Conservation (phyloP, 805 yeast genomes). For the Debaryomyces hansenii region DNA sequence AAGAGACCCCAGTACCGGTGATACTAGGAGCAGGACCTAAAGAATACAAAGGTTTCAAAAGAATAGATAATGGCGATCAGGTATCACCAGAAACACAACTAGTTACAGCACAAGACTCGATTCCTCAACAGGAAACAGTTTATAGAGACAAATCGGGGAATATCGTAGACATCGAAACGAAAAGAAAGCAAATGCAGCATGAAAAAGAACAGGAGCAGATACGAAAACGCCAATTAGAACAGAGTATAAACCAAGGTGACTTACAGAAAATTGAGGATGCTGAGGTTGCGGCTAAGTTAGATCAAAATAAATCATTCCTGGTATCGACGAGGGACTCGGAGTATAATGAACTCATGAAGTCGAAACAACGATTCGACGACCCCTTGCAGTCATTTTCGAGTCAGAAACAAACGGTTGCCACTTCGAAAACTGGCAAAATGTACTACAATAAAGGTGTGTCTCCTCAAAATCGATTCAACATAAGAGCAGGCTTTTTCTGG, state of each 20-base stretch:
- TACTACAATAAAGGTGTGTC: constrained; percentile 50
- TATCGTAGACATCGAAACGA: constrained; percentile 41
- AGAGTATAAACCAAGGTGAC: constrained; percentile 36
- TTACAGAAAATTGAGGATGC: constrained; percentile 38
- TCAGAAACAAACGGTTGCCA: constrained; percentile 8
- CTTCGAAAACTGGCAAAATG: constrained; percentile 47
- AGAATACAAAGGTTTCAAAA: constrained; percentile 31
- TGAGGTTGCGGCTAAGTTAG: constrained; percentile 29
- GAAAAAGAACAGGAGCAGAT: constrained; percentile 16
- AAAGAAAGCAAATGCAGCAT: constrained; percentile 17
- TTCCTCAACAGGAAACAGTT: constrained; percentile 30
- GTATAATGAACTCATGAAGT: constrained; percentile 31
- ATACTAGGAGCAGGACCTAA: constrained; percentile 10
- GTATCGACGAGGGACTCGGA: constrained; percentile 37
- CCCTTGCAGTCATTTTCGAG: constrained; percentile 54
- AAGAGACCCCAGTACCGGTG: constrained; percentile 23
- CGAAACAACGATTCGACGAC: constrained; percentile 52
- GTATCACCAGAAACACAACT: neutral
- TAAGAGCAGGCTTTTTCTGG: constrained; percentile 83
- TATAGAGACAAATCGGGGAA: constrained; percentile 66
- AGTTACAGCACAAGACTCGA: neutral
- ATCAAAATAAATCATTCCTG: constrained; percentile 18
- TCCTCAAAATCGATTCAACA: constrained; percentile 71
- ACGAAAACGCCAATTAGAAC: constrained; percentile 15
- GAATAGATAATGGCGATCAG: constrained; percentile 32